These are phyloP conservation scores for Ceriops tagal DNA, from an alignment of 345 rosid genomes.

Conservation along the genomic window DNA sequence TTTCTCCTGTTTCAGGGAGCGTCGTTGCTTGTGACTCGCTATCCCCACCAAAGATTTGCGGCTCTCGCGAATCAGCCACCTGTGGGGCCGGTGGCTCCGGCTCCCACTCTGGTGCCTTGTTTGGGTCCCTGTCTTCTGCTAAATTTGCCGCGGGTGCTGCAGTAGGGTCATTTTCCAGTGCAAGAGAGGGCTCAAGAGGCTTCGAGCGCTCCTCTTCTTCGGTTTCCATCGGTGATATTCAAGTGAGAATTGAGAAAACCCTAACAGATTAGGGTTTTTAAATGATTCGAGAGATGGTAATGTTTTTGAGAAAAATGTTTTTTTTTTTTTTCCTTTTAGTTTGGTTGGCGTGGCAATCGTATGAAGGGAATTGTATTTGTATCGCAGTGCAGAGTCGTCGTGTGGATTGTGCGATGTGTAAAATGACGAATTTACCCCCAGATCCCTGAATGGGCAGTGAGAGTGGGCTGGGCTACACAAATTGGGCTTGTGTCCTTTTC, in stretches of 20 bases:
- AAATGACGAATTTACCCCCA: no score
- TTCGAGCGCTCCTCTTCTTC: constrained; percentile 45
- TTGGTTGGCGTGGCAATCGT: no score
- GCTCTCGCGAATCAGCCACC: constrained; percentile 10
- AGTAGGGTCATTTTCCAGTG: constrained; percentile 14
- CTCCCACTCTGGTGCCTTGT: constrained; percentile 19
- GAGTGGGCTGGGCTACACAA: no score
- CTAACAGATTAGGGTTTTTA: constrained; percentile 31
- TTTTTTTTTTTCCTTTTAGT: no score
- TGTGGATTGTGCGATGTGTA: no score
- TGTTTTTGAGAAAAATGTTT: constrained; percentile 18
- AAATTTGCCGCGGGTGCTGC: neutral
- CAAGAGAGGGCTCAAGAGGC: constrained; percentile 15
- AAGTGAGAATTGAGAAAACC: constrained; percentile 22
- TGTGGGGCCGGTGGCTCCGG: neutral
- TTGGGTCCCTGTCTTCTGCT: neutral
- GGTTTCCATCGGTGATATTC: constrained; percentile 36
- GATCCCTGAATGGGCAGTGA: no score
- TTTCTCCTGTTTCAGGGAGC: constrained; percentile 7
- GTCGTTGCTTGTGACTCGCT: constrained; percentile 8
- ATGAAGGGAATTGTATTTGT: no score
- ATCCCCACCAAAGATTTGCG: neutral
- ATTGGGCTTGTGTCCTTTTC: no score
- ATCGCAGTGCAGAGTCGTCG: no score
- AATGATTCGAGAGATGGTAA: constrained; percentile 17